A percentile compares a stretch with the other conserved stretches of the same genome.
Conservation (phyloP, 352 stramenopile genomes). For the Globisporangium ultimum region DNA sequence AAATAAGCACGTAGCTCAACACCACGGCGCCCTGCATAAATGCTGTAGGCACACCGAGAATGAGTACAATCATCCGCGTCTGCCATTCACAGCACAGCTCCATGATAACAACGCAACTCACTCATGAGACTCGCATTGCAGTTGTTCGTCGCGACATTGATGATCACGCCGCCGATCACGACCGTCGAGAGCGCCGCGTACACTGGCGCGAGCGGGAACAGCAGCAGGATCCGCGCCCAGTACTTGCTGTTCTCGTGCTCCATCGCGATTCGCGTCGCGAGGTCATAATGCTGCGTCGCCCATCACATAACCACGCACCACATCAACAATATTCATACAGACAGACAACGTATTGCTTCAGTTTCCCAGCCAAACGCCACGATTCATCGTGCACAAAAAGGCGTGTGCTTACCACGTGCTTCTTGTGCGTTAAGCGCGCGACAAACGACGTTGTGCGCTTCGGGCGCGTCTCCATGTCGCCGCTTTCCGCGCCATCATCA, state of each 20-base stretch:
- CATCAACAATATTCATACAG: background rate
- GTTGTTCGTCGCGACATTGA: conserved; percentile 60
- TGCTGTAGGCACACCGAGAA: conserved; percentile 21
- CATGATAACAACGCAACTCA: conserved; percentile 19
- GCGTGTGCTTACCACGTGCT: conserved; percentile 19
- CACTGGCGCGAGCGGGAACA: conserved; percentile 66
- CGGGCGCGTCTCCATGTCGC: conserved; percentile 37
- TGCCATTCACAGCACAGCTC: background rate
- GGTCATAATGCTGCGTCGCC: conserved; percentile 32
- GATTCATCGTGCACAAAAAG: background rate
- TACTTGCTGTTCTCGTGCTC: conserved; percentile 73
- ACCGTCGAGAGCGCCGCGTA: conserved; percentile 56
- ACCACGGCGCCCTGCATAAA: conserved; percentile 66
- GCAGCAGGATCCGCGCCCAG: conserved; percentile 55
- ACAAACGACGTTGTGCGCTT: conserved; percentile 66
- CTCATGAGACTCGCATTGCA: conserved; percentile 69
- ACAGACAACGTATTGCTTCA: background rate
- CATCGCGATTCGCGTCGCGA: conserved; percentile 43
- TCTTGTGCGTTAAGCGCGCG: conserved; percentile 38
- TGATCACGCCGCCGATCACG: conserved; percentile 59
- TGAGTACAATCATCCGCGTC: conserved; percentile 1
- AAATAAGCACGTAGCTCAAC: conserved; percentile 58
- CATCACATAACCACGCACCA: no score
- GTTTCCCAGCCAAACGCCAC: background rate
- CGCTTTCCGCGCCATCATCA: background rate